Base-by-base conservation (phyloP, 208 protist genomes). In the Acanthamoeba castellanii region DNA sequence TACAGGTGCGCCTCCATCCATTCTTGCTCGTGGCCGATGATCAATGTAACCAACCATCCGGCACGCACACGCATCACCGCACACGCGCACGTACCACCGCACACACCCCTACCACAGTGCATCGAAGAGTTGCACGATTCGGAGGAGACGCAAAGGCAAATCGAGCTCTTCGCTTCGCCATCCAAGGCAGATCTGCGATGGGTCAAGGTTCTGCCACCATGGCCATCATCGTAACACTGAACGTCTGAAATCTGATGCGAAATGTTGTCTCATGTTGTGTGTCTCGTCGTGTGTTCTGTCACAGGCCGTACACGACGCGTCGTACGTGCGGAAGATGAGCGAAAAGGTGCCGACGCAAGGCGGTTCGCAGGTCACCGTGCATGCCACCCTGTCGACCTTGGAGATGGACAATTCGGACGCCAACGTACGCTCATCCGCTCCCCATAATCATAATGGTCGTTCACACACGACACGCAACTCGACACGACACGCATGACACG, bases 301-400 rank as follows among this genome's bases (percentile, higher is more conserved):
- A 4, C 85, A 92, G 85, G 85, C 61, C 22, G 85, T 92, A 5
- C 85, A 92, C 18, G 57, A 92, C 42, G 57, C 85, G n/a, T 20
- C 30, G 16, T 92, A 92, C 59, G 27, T 92, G 9, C 16, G 25
- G 25, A 88, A 94, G 55, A 76, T 87, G 68, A 64, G 70, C 50
- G 87, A 95, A 50, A 76, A 91, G 27, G 94, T 47, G 7, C 82
- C 94, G 16, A 72, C 89, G n/a, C 88, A 91, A 25, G 92, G 55
- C 34, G 57, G 94, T n/a, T 78, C 50, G 14, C 85, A 95, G n/a
- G 52, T 64, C 59, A 92, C 93, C 42, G 72, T 88, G 22, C 94
- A 95, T 18, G 70, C 64, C 95, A 93, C 68, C 59, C 95, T 59
- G 32, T 50, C 91, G 7, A 94, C 66, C 13, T 72, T 57, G 42